Percentiles rank a stretch among this genome's conserved stretches.
Conservation (phyloP, 208 protist species). For the Leishmania martiniquensis region DNA sequence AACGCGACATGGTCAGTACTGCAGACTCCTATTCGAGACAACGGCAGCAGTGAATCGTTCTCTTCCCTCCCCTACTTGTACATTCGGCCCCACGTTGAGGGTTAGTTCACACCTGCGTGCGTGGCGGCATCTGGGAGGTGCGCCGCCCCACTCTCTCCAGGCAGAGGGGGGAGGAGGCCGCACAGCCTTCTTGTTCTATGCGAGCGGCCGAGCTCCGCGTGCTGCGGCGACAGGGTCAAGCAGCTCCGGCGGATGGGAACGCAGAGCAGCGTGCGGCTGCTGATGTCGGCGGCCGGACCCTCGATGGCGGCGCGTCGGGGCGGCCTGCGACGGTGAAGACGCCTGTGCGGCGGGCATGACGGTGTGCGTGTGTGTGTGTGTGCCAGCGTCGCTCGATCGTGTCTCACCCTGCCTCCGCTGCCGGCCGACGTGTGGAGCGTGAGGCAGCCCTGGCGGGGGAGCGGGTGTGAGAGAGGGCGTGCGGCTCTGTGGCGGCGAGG, state of each 20-base stretch:
- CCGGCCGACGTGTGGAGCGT: too few species aligned
- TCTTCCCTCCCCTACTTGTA: not conserved
- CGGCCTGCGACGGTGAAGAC: not conserved
- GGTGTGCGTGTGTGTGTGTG: too few species aligned
- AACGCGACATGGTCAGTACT: not conserved
- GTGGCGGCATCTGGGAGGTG: not conserved
- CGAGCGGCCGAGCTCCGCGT: not conserved
- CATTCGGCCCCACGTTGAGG: not conserved
- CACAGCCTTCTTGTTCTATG: not conserved
- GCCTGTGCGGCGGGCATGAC: too few species aligned
- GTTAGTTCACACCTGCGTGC: not conserved
- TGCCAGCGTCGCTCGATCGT: too few species aligned
- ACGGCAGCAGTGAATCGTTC: not conserved
- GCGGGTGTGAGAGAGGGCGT: not conserved
- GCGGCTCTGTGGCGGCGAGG: too few species aligned
- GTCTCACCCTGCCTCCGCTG: too few species aligned
- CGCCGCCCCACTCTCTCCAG: not conserved
- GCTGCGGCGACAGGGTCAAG: not conserved
- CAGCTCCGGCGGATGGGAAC: not conserved
- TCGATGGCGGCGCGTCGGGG: not conserved
- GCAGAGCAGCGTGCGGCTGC: not conserved
- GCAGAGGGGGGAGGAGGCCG: not conserved
- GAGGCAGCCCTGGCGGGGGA: not conserved
- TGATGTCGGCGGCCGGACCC: not conserved
- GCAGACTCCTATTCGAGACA: not conserved